Conservation (phyloP, 2,329 filamentous ascomycete genomes). For the Rachicladosporium sp. region DNA sequence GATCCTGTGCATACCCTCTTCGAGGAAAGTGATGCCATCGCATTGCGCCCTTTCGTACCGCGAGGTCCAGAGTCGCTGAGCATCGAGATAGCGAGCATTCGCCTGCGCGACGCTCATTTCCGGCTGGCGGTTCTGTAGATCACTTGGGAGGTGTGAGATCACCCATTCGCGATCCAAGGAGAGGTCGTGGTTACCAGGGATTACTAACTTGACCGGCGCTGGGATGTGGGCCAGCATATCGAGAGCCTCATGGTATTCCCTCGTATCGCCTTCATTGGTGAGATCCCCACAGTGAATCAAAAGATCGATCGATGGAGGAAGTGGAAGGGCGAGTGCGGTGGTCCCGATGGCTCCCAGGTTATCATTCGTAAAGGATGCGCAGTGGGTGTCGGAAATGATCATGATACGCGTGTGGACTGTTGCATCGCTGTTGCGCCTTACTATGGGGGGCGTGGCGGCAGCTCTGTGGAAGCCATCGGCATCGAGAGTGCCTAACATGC, state of each 20-base stretch:
- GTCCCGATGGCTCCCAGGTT: background rate
- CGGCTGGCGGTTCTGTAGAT: conserved; percentile 4
- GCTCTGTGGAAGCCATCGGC: too few relatives aligned
- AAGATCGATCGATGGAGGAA: conserved; percentile 40
- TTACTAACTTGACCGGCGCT: conserved; percentile 48
- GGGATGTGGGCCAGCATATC: conserved; percentile 36
- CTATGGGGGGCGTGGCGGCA: too few relatives aligned
- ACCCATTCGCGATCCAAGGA: conserved; percentile 34
- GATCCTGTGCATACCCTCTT: conserved; percentile 40
- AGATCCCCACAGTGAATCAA: conserved; percentile 49
- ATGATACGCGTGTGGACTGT: conserved; percentile 30
- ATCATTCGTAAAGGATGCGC: conserved; percentile 7
- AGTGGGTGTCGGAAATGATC: conserved; percentile 34
- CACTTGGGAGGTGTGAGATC: conserved; percentile 5
- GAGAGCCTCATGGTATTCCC: conserved; percentile 37
- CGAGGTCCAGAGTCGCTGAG: conserved; percentile 12
- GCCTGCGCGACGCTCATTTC: conserved; percentile 4
- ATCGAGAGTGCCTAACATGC: too few relatives aligned
- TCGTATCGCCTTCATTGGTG: conserved; percentile 37
- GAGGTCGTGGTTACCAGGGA: conserved; percentile 52
- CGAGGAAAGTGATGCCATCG: conserved; percentile 42
- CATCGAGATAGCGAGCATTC: conserved; percentile 6
- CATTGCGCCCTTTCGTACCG: conserved; percentile 21
- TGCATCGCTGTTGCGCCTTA: conserved; percentile 28
- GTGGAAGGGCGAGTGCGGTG: conserved; percentile 16